These are phyloP conservation scores for Pleurozium schreberi DNA, from an alignment of 225 moss, liverwort and hornwort species.

Conservation along the genomic window DNA sequence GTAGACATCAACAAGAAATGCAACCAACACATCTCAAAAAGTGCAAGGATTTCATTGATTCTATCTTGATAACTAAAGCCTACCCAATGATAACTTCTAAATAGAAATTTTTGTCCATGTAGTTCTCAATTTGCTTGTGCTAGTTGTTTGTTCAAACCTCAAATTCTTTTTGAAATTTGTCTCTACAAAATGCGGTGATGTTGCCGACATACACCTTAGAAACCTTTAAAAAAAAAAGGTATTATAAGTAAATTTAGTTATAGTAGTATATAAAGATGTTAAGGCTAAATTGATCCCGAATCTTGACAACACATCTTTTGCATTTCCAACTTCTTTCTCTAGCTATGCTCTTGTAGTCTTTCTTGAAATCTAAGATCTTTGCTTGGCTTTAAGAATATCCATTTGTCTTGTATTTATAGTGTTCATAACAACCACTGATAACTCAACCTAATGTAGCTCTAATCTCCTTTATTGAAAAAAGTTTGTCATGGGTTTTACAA, in stretches of 20 bases:
- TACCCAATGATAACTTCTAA: neutral
- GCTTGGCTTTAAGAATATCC: neutral
- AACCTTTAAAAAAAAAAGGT: neutral
- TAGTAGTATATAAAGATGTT: neutral
- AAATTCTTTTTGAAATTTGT: rapidly evolving
- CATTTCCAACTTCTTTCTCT: neutral
- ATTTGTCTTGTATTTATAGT: neutral
- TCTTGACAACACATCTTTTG: neutral
- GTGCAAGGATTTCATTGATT: neutral
- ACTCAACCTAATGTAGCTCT: too few species aligned
- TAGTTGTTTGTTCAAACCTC: neutral
- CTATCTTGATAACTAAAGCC: neutral
- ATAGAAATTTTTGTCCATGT: neutral
- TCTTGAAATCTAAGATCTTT: neutral
- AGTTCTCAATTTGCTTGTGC: neutral
- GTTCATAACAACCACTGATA: neutral
- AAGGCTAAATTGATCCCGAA: neutral
- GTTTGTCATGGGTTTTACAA: too few species aligned
- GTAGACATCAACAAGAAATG: neutral
- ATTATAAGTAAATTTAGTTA: neutral
- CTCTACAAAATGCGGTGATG: neutral
- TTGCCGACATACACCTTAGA: neutral
- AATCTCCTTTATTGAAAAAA: too few species aligned
- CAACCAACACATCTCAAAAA: rapidly evolving
- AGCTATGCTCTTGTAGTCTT: neutral